Conservation (phyloP, 192 early-diverging fungal species). For the Haplosporangium gracile region DNA sequence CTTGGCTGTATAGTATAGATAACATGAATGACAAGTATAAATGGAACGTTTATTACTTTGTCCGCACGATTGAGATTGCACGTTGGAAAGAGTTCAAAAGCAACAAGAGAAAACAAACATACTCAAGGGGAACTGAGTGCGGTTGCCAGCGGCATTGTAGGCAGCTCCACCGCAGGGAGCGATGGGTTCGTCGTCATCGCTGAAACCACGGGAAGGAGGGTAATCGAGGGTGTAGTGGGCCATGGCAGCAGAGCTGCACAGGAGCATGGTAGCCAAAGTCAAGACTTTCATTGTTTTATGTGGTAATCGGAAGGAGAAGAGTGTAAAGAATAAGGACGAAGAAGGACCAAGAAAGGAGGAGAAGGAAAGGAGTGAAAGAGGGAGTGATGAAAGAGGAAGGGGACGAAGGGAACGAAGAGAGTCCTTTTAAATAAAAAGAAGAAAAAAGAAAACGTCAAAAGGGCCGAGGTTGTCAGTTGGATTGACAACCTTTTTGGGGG, state of each 20-base stretch:
- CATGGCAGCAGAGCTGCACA: constrained; percentile 48
- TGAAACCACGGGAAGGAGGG: constrained; percentile 61
- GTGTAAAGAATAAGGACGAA: background rate
- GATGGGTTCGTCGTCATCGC: constrained; percentile 57
- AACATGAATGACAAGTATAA: background rate
- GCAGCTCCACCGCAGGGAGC: constrained; percentile 63
- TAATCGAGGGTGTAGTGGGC: constrained; percentile 66
- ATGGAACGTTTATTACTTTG: no score
- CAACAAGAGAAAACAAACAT: constrained; percentile 15
- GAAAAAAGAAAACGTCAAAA: background rate
- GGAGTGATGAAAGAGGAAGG: background rate
- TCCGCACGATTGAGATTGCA: no score
- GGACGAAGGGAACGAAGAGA: background rate
- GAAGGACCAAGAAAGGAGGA: background rate
- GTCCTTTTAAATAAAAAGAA: background rate
- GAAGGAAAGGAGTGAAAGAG: background rate
- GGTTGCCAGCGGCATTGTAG: constrained; percentile 49
- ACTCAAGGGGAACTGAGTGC: constrained; percentile 62
- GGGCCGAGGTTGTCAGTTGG: constrained; percentile 1
- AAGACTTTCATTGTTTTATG: constrained; percentile 33
- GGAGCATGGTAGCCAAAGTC: constrained; percentile 39
- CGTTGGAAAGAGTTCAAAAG: background rate
- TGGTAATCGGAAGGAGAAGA: background rate
- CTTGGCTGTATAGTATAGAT: constrained; percentile 23
- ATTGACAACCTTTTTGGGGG: background rate